phyloP scores from a whole-genome alignment of 495 filamentous ascomycete genomes.

The Penicillium silybi region DNA sequence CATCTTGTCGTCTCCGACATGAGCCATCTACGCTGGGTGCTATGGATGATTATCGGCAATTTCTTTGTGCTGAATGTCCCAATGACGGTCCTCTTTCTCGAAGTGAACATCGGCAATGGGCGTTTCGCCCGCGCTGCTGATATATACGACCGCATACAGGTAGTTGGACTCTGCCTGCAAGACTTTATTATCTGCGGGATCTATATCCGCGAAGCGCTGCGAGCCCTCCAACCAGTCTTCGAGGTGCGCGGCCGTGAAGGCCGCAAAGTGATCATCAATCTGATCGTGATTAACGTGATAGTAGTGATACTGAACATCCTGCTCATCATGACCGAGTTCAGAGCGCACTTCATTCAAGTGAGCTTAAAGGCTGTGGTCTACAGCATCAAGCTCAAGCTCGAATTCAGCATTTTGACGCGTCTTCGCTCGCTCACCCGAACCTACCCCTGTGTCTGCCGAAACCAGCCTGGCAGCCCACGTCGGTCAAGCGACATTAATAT shows the following conservation, averaged over 20 bases:
- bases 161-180: constrained; percentile 53
- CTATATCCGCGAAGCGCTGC: constrained; percentile 50
- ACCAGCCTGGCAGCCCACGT: not conserved
- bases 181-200: constrained; percentile 53
- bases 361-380: constrained; percentile 50
- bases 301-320: constrained; percentile 48
- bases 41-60: constrained; percentile 54
- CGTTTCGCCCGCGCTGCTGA: constrained; percentile 27
- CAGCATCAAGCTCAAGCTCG: constrained; percentile 59
- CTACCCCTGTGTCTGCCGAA: constrained; percentile 8
- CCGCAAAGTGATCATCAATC: constrained; percentile 39
- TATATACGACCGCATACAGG: constrained; percentile 52
- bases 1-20: constrained; percentile 50
- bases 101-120: constrained; percentile 14
- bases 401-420: constrained; percentile 48
- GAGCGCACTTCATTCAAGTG: constrained; percentile 42
- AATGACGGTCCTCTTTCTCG: constrained; percentile 48
- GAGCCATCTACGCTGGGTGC: constrained; percentile 38
- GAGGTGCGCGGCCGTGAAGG: constrained; percentile 28
- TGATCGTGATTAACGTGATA: constrained; percentile 50
- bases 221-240: constrained; percentile 16
- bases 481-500: constrained; percentile 18
- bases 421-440: constrained; percentile 15
- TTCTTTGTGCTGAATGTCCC: constrained; percentile 43
- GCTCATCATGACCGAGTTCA: constrained; percentile 49